Percentiles rank a stretch among this genome's conserved stretches.
These are phyloP conservation scores for Colletotrichum tropicale DNA, from an alignment of 2,329 filamentous ascomycete genomes.

Conservation along the genomic window DNA sequence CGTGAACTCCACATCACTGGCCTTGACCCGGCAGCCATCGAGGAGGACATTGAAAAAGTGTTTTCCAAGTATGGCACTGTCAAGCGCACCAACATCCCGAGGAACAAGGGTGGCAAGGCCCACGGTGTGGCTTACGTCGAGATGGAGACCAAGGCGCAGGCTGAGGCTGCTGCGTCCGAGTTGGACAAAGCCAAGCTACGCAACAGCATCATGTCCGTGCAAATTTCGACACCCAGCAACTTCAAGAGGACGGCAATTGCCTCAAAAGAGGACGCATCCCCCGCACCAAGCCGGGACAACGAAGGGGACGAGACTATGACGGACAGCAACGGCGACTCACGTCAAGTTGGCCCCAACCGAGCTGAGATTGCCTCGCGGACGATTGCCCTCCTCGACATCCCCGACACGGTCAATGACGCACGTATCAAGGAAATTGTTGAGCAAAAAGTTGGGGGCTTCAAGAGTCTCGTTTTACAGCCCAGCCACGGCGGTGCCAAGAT, in stretches of 20 bases:
- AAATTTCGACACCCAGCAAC: constrained; percentile 60
- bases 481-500: constrained; percentile 85
- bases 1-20: constrained; percentile 83
- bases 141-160: constrained; percentile 73
- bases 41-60: constrained; percentile 71
- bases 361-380: constrained; percentile 68
- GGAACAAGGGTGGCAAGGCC: constrained; percentile 68
- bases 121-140: constrained; percentile 83
- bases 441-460: constrained; percentile 66
- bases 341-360: constrained; percentile 34
- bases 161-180: constrained; percentile 67
- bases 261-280: constrained; percentile 35
- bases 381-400: constrained; percentile 81
- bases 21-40: constrained; percentile 64
- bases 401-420: constrained; percentile 90
- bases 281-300: constrained; percentile 36
- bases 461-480: constrained; percentile 80
- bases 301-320: constrained; percentile 45
- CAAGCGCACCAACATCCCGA: constrained; percentile 73
- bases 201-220: constrained; percentile 70
- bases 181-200: constrained; percentile 75
- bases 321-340: constrained; percentile 26
- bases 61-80: constrained; percentile 81
- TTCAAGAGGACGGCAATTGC: constrained; percentile 57
- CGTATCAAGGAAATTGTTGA: constrained; percentile 78